Percentiles rank a stretch among this genome's conserved stretches.
These are phyloP conservation scores for Suillus bovinus DNA, from an alignment of 768 basidiomycete species.

Conservation along the genomic window DNA sequence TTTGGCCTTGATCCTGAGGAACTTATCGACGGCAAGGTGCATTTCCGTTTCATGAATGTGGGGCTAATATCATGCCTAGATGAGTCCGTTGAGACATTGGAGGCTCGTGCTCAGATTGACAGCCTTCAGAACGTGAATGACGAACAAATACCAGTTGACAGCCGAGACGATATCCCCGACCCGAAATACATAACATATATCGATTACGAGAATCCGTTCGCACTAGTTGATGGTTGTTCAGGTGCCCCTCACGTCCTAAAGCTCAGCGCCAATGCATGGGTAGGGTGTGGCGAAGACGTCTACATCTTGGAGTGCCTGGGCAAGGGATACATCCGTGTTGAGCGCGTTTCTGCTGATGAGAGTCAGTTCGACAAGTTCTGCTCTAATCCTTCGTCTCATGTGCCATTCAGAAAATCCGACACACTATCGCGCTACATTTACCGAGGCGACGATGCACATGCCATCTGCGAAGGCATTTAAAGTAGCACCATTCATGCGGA, in stretches of 20 bases:
- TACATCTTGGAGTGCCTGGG: slow-evolving; percentile 79
- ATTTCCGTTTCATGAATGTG: slow-evolving; percentile 2
- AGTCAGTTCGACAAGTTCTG: slow-evolving; percentile 24
- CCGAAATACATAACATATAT: slow-evolving; percentile 69
- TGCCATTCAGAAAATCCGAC: slow-evolving; percentile 16
- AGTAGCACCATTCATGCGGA: slow-evolving; percentile 54
- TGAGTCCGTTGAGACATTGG: slow-evolving; percentile 49
- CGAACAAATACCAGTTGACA: slow-evolving; percentile 19
- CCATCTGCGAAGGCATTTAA: slow-evolving; percentile 45
- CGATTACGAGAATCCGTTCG: slow-evolving; percentile 77
- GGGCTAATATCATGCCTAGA: slow-evolving; percentile 36
- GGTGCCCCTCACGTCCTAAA: slow-evolving; percentile 54
- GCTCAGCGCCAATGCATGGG: slow-evolving; percentile 71
- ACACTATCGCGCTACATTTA: slow-evolving; percentile 53
- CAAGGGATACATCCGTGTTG: slow-evolving; percentile 66
- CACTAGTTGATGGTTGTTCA: slow-evolving; percentile 48
- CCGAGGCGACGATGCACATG: slow-evolving; percentile 49
- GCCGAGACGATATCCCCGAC: slow-evolving; percentile 42
- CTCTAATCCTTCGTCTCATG: not conserved
- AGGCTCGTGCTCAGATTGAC: slow-evolving; percentile 38
- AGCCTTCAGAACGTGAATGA: slow-evolving; percentile 10
- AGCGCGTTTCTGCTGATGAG: slow-evolving; percentile 40
- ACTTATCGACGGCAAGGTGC: slow-evolving; percentile 53
- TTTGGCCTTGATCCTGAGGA: slow-evolving; percentile 82
- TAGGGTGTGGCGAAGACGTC: slow-evolving; percentile 68